Evolutionary conservation across 2,329 filamentous ascomycete genomes (phyloP), one percentile per base, ranked within the genome.

Genomic region (Trichoderma gracile): DNA sequence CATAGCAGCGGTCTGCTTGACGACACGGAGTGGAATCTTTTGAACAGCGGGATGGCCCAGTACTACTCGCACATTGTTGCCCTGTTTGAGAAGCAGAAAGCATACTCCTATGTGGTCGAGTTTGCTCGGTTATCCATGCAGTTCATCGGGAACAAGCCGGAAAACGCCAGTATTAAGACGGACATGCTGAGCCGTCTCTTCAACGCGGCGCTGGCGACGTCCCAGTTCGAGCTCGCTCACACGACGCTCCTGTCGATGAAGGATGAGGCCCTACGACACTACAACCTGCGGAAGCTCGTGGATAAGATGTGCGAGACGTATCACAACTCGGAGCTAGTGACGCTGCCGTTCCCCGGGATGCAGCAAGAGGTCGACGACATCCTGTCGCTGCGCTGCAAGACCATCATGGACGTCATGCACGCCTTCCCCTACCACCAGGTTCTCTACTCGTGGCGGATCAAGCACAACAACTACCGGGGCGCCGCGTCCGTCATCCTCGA

Each of bases 41-140:
- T 89, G 25, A 85, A 93, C 72, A 86, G 86, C 63, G 95, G 94
- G 1, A 82, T 93, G 46, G 85, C 92, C 5, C 88, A 86, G 67
- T 99, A 97, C 78, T 96, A 96, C 75, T 87, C 89, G 47, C 95
- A 99, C 74, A 85, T 98, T 57, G 85, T 93, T 14, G 83, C 86
- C 21, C 82, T 99, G 1, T 98, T 91, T 72, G 93, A 97, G 74
- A 86, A 85, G 69, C 84, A 86, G 49, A 90, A 89, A 69, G 87
- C 89, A 0, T 91, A 91, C 75, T 90, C 91, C 1, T 91, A 90
- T 71, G 91, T 96, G 46, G 85, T 92, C 6, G 91, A 96, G 69
- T 97, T 97, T 79, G 88, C 91, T 45, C 85, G 87, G 45, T 80
- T 93, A 25, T 88, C 91, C 6, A 80, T 96, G 47, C 88, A 92